Conservation (phyloP, 306 rosid species). For the Pyrus pyrifolia region DNA sequence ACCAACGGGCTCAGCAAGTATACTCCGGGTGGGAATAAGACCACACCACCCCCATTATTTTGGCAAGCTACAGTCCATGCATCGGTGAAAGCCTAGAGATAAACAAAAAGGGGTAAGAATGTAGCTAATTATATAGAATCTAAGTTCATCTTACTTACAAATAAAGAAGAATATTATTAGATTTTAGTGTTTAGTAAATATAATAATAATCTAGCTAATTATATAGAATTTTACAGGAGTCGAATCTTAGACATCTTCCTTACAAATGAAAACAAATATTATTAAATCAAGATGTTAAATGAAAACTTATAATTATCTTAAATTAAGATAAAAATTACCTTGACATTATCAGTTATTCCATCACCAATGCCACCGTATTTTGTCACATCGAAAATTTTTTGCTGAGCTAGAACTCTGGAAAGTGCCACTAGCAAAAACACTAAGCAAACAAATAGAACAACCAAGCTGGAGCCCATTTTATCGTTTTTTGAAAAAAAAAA, state of each 20-base stretch:
- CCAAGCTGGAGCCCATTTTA: slow-evolving; percentile 8
- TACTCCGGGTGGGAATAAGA: slow-evolving; percentile 21
- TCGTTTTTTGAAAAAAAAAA: background rate
- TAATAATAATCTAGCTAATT: too few relatives aligned
- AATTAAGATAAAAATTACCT: slow-evolving; percentile 6
- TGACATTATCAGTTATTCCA: slow-evolving; percentile 17
- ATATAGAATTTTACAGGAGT: too few relatives aligned
- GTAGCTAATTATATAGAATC: too few relatives aligned
- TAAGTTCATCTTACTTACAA: background rate
- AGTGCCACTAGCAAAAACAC: background rate
- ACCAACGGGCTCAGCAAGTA: slow-evolving; percentile 9
- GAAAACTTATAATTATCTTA: too few relatives aligned
- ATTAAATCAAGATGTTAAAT: too few relatives aligned
- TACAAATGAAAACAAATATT: background rate
- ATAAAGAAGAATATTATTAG: background rate
- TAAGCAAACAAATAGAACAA: background rate
- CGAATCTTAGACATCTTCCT: too few relatives aligned
- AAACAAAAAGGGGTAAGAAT: too few relatives aligned
- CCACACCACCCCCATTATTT: background rate
- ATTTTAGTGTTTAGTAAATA: too few relatives aligned
- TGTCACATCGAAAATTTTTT: slow-evolving; percentile 1
- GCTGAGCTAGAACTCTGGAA: slow-evolving; percentile 3
- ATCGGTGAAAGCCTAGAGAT: slow-evolving; percentile 9
- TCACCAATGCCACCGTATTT: slow-evolving; percentile 15
- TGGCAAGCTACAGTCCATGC: slow-evolving; percentile 29